phyloP scores from a whole-genome alignment of 345 rosid species.

The Ceriops tagal region DNA sequence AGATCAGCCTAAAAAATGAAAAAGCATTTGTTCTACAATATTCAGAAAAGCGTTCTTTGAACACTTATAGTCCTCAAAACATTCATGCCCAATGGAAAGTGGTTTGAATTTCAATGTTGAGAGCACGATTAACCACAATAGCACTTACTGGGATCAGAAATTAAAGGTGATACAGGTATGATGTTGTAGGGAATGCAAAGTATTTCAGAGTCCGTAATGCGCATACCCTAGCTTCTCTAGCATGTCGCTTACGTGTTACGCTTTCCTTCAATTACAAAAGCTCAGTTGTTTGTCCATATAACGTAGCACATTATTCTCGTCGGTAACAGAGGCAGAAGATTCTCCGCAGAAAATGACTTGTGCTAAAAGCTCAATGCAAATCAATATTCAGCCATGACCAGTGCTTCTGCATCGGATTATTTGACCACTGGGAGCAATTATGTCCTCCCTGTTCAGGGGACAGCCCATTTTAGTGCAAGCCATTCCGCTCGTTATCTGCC shows the following conservation, averaged over 20 bases:
- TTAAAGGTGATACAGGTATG: slow-evolving; percentile 15
- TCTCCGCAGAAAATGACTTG: not conserved
- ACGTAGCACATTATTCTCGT: not conserved
- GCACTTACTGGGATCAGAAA: slow-evolving; percentile 17
- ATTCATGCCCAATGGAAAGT: not conserved
- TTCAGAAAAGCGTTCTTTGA: too few species aligned
- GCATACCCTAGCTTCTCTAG: not conserved
- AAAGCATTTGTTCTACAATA: too few species aligned
- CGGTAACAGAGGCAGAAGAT: not conserved
- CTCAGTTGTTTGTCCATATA: not conserved
- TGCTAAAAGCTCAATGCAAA: not conserved
- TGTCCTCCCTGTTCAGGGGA: slow-evolving; percentile 60
- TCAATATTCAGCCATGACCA: not conserved
- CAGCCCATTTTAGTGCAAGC: slow-evolving; percentile 79
- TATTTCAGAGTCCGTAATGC: too few species aligned
- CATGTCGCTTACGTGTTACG: not conserved
- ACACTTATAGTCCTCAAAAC: too few species aligned
- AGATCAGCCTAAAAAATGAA: too few species aligned
- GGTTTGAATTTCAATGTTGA: slow-evolving; percentile 8
- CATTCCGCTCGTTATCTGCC: slow-evolving; percentile 85
- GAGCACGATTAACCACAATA: slow-evolving; percentile 30
- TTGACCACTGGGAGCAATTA: slow-evolving; percentile 27
- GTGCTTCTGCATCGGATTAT: slow-evolving; percentile 4
- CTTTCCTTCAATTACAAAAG: slow-evolving; percentile 2
- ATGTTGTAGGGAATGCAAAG: too few species aligned